These are phyloP conservation scores for Paramecium caudatum DNA, from an alignment of 73 alveolate genomes.

Conservation along the genomic window DNA sequence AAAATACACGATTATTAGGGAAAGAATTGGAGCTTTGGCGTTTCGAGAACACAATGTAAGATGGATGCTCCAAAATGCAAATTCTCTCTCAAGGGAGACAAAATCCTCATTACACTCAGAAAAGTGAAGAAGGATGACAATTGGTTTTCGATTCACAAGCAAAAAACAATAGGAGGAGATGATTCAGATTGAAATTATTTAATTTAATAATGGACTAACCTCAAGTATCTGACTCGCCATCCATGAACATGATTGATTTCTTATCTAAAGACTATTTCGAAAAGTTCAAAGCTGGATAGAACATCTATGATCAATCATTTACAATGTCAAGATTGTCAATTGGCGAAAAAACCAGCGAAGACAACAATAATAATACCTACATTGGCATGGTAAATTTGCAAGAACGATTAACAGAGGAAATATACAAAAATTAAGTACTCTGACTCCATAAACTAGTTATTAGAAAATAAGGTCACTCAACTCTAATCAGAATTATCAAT, in stretches of 20 bases:
- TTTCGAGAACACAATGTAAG: constrained; percentile 41
- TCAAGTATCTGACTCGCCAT: neutral
- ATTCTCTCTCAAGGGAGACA: neutral
- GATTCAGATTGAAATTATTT: constrained; percentile 49
- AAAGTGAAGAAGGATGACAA: constrained; percentile 55
- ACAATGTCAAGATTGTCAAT: constrained; percentile 46
- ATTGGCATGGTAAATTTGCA: neutral
- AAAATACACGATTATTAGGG: constrained; percentile 55
- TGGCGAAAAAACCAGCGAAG: constrained; percentile 36
- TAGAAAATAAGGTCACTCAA: constrained; percentile 37
- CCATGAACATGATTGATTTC: neutral
- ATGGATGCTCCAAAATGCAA: constrained; percentile 7
- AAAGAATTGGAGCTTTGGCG: constrained; percentile 44
- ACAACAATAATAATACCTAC: constrained; percentile 16
- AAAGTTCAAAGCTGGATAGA: constrained; percentile 20
- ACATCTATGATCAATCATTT: constrained; percentile 31
- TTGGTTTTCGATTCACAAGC: constrained; percentile 64
- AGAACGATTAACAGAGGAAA: constrained; percentile 28
- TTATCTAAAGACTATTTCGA: constrained; percentile 4
- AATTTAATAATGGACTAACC: neutral
- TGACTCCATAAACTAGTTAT: constrained; percentile 13
- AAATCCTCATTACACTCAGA: constrained; percentile 32
- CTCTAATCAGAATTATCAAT: neutral
- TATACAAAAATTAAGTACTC: constrained; percentile 5
- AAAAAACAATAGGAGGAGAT: constrained; percentile 64